Evolutionary conservation across 192 early-diverging fungal species (phyloP).

Genomic region (Podila epicladia): DNA sequence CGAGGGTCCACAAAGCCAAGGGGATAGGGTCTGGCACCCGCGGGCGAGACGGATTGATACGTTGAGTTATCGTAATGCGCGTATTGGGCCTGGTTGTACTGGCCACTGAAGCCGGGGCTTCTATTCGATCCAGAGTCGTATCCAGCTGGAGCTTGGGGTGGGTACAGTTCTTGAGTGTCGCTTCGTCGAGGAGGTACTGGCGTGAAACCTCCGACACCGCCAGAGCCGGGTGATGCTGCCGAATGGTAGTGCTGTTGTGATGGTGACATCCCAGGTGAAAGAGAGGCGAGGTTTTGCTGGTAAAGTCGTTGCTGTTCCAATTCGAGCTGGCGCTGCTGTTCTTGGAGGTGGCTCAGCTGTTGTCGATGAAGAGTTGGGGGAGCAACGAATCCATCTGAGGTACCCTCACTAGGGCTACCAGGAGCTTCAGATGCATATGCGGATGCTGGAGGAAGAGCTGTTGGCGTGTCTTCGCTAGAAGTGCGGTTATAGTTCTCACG

Average conservation of each 20-base stretch:
- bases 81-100: slow-evolving; percentile 10
- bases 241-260: slow-evolving; percentile 22
- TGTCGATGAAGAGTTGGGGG: slow-evolving; percentile 5
- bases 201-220: not conserved
- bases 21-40: slow-evolving; percentile 22
- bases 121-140: slow-evolving; percentile 1
- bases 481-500: not conserved
- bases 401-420: not conserved
- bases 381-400: not conserved
- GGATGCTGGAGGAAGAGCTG: not conserved
- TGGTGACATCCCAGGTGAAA: slow-evolving; percentile 19
- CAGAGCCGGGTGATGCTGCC: not conserved
- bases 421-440: slow-evolving; percentile 3
- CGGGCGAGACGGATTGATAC: slow-evolving; percentile 8
- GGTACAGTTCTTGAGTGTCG: slow-evolving; percentile 27
- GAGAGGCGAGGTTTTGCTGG: slow-evolving; percentile 38
- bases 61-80: slow-evolving; percentile 16
- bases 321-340: slow-evolving; percentile 39
- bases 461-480: not conserved
- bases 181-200: slow-evolving; percentile 8
- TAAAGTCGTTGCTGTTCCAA: slow-evolving; percentile 43
- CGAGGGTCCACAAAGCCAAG: slow-evolving; percentile 43
- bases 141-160: slow-evolving; percentile 6
- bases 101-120: not conserved
- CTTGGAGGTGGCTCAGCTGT: slow-evolving; percentile 26